These are phyloP conservation scores for Pythium chondricola DNA, from an alignment of 352 stramenopile species.

Conservation along the genomic window DNA sequence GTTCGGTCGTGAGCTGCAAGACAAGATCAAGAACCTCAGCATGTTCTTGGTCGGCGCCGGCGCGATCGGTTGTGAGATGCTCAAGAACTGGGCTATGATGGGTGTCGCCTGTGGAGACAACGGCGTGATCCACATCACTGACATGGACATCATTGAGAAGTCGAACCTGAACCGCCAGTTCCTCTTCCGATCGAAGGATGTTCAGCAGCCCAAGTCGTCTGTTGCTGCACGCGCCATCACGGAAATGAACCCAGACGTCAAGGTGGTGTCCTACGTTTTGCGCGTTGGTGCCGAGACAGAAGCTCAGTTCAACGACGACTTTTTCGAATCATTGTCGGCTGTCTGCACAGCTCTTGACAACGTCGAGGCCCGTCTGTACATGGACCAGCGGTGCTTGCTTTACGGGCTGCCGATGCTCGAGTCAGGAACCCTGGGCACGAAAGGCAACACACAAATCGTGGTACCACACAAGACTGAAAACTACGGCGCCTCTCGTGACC, in stretches of 20 bases:
- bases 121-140: constrained; percentile 93
- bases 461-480: constrained; percentile 92
- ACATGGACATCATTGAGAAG: constrained; percentile 99
- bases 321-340: constrained; percentile 92
- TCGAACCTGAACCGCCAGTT: constrained; percentile 99
- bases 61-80: constrained; percentile 99
- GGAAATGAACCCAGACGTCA: constrained; percentile 95
- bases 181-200: constrained; percentile 96
- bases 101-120: constrained; percentile 88
- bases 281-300: constrained; percentile 93
- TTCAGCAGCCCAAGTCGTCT: constrained; percentile 95
- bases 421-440: constrained; percentile 98
- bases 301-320: constrained; percentile 97
- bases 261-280: constrained; percentile 85
- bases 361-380: constrained; percentile 97
- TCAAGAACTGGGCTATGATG: constrained; percentile 99
- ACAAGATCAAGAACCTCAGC: constrained; percentile 81
- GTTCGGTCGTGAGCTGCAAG: constrained; percentile 77
- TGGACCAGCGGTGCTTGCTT: constrained; percentile 96
- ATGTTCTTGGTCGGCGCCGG: constrained; percentile 98
- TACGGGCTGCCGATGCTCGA: constrained; percentile 98
- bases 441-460: constrained; percentile 95
- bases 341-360: constrained; percentile 99
- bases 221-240: constrained; percentile 90
- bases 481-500: constrained; percentile 97